Evolutionary conservation across 257 asterid genomes (phyloP), one percentile per base, ranked within the genome.

Genomic region (Sherardia arvensis): DNA sequence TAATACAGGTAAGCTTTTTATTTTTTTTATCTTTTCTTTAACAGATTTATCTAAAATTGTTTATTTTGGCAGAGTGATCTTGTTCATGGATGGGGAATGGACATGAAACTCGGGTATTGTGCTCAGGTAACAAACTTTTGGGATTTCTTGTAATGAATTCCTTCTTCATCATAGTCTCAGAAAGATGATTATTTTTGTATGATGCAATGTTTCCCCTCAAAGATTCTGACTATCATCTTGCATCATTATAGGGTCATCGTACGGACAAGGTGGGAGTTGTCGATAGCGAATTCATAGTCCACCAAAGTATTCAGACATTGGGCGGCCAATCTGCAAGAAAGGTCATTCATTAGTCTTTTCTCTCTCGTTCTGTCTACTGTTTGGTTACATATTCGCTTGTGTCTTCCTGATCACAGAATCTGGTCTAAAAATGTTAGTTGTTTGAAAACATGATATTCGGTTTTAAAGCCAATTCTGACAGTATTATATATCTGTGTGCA

Each of bases 61-160:
- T 8, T 18, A 53, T 61, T 66, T 69, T 70, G 72, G 72, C 87
- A 93, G 99, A 93, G 83, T 77, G 99, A 93, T 83, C 99, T 93
- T 72, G 97, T 93, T 73, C 99, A 90, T 76, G 99, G 99, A 69
- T 93, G 99, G 99, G 99, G 99, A 69, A 61, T 93, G 96, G 99
- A 93, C 84, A 93, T 93, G 86, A 93, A 87, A 76, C 91, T 93
- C 20, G 99, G 99, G 14, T 93, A 90, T 75, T 93, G 99, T 71
- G 96, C 96, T 55, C 97, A 87, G 96, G 97, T 85, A 66, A 74
- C 73, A 57, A 38, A 14, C 53, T 67, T 38, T 33, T 20, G 20
- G 30, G 53, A 38, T 36, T 63, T 61, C 34, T 33, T 8, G 3
- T 30, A 18, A 59, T 26, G 27, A n/a, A 48, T 36, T 47, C 12